Evolutionary conservation across 2,329 filamentous ascomycete genomes (phyloP).

Genomic region (Cadophora sp.): DNA sequence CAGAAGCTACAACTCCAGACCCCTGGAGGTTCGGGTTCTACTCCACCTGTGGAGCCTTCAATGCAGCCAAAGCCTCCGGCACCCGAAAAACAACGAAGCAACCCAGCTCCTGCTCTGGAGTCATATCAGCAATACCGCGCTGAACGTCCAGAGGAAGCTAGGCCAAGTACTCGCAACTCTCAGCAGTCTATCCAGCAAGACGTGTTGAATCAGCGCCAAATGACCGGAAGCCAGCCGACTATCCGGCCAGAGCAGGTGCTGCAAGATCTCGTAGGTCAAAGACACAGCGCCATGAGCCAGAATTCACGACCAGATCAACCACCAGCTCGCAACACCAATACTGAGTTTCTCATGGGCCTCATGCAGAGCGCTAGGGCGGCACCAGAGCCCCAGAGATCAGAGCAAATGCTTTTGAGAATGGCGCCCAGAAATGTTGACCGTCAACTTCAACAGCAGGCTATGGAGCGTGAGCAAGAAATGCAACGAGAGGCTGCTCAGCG

Average conservation of each 20-base stretch:
- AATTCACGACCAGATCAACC: conserved; percentile 55
- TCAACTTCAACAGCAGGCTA: conserved; percentile 55
- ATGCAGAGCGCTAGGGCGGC: conserved; percentile 67
- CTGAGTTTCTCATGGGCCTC: conserved; percentile 85
- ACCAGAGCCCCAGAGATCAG: conserved; percentile 57
- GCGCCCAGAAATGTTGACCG: conserved; percentile 41
- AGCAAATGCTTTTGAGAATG: conserved; percentile 59
- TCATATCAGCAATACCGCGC: conserved; percentile 49
- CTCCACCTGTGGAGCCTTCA: conserved; percentile 49
- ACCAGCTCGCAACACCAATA: conserved; percentile 59
- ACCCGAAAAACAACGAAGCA: conserved; percentile 54
- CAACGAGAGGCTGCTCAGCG: conserved; percentile 40
- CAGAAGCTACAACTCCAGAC: conserved; percentile 74
- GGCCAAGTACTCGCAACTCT: conserved; percentile 43
- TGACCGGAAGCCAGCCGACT: conserved; percentile 46
- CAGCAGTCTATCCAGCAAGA: conserved; percentile 53
- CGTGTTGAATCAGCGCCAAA: conserved; percentile 54
- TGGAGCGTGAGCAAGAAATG: conserved; percentile 47
- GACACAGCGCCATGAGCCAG: conserved; percentile 61
- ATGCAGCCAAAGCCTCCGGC: conserved; percentile 40
- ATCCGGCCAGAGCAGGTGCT: conserved; percentile 64
- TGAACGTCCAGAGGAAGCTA: conserved; percentile 41
- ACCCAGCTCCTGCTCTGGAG: conserved; percentile 53
- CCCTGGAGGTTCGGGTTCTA: conserved; percentile 48
- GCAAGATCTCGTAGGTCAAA: conserved; percentile 65